Base-by-base conservation (phyloP, 495 filamentous ascomycete genomes). In the Platismatia glauca region DNA sequence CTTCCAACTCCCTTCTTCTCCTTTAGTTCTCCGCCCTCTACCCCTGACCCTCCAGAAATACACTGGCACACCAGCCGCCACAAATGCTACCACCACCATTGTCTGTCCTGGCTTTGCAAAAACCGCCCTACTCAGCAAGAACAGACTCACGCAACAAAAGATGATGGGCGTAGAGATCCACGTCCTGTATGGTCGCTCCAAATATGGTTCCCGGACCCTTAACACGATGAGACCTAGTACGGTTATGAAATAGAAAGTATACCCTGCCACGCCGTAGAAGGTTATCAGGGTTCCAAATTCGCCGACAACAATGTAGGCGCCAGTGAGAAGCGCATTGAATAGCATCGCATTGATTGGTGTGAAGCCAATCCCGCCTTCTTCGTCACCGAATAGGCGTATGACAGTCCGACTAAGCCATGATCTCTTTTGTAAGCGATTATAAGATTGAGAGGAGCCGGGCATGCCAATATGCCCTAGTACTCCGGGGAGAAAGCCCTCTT, bases 121-220 rank as follows among this genome's bases (percentile, higher is more conserved):
- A 27, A 97, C 81, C 0, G 91, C 90, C 57, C 94, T 81, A 65
- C 84, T 90, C 33, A 98, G 79, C 66, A 98, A 73, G 71, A 98
- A 98, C 64, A 98, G 71, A 71, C 89, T 95, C 18, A 98, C 94
- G 68, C 94, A 98, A 81, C 94, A 98, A 72, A 98, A 98, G 57
- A 96, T 90, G 53, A 98, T 94, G 4, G 94, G 94, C 41, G 93
- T 97, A 2, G 87, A 87, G 63, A 98, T 95, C 95, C 95, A 98
- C 20, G 91, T 94, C 71, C 82, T 84, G 74, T 97, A 98, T 3
- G 94, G 91, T 29, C 94, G 75, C 72, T 97, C 91, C 29, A 97
- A 79, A 61, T 84, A 76, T 11, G 95, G 95, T 72, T 97, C 94
- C 44, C 82, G 82, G n/a, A 97, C 87, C 31, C 94, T 79, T 64